These are phyloP conservation scores for Scedosporium aurantiacum DNA, from an alignment of 2,329 filamentous ascomycete genomes.

Conservation along the genomic window DNA sequence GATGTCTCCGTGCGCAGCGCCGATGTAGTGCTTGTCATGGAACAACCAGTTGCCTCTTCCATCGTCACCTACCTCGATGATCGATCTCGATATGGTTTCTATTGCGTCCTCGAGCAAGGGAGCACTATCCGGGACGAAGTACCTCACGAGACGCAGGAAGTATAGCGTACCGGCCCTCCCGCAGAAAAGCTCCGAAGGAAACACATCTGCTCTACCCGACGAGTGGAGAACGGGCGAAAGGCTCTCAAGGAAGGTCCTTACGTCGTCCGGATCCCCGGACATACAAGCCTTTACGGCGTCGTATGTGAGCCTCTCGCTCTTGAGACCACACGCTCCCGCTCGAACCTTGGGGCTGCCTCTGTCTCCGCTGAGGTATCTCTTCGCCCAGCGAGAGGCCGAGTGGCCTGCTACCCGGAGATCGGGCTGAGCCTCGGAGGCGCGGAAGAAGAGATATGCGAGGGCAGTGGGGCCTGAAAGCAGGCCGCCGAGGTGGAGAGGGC, in stretches of 20 bases:
- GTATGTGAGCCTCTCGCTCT: constrained; percentile 36
- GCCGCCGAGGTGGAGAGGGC: constrained; percentile 21
- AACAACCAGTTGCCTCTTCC: constrained; percentile 45
- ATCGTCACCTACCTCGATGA: constrained; percentile 40
- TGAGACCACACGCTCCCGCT: constrained; percentile 35
- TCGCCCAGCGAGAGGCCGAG: constrained; percentile 32
- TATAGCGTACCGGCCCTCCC: constrained; percentile 60
- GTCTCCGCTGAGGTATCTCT: constrained; percentile 32
- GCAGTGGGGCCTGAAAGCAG: constrained; percentile 43
- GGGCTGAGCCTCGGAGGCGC: constrained; percentile 32
- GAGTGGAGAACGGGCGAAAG: constrained; percentile 22
- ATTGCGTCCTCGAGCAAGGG: constrained; percentile 41
- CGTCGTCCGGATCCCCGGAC: constrained; percentile 24
- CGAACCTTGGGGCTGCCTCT: constrained; percentile 23
- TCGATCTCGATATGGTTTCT: constrained; percentile 44
- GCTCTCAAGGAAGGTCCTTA: constrained; percentile 28
- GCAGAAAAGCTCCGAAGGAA: constrained; percentile 51
- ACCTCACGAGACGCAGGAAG: constrained; percentile 51
- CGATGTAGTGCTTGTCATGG: constrained; percentile 51
- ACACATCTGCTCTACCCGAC: constrained; percentile 14
- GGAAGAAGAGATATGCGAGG: constrained; percentile 44
- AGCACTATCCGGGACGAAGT: constrained; percentile 39
- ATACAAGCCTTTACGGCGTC: constrained; percentile 34
- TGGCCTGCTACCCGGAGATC: constrained; percentile 30
- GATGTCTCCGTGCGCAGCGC: constrained; percentile 56